These are phyloP conservation scores for Cyberlindnera japonica DNA, from an alignment of 805 yeast genomes.

Conservation along the genomic window DNA sequence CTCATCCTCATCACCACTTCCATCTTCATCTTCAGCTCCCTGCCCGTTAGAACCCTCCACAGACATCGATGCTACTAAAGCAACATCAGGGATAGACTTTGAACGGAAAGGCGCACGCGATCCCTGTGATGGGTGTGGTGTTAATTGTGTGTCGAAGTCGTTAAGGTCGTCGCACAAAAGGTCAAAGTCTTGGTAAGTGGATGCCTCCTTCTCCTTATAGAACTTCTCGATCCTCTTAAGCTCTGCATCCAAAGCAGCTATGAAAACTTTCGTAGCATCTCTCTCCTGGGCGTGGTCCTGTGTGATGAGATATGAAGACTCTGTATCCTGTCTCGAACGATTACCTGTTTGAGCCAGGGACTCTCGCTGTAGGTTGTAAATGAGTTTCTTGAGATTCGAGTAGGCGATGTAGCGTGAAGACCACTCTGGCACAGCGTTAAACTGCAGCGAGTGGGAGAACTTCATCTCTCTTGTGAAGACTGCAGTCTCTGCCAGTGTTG, in stretches of 20 bases:
- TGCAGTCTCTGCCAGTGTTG: no score
- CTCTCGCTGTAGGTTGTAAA: slow-evolving; percentile 78
- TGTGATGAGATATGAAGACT: slow-evolving; percentile 29
- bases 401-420: slow-evolving; percentile 87
- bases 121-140: slow-evolving; percentile 3
- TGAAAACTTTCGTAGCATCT: slow-evolving; percentile 58
- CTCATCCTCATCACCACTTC: slow-evolving; percentile 32
- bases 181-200: slow-evolving; percentile 49
- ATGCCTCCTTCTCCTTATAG: slow-evolving; percentile 63
- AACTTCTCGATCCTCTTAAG: slow-evolving; percentile 72
- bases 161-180: slow-evolving; percentile 58
- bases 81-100: slow-evolving; percentile 18
- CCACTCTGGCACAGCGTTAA: slow-evolving; percentile 99
- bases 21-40: slow-evolving; percentile 13
- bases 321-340: slow-evolving; percentile 15
- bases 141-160: slow-evolving; percentile 44
- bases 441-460: slow-evolving; percentile 91
- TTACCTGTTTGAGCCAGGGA: slow-evolving; percentile 23
- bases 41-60: no score
- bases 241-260: slow-evolving; percentile 73
- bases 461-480: slow-evolving; percentile 58
- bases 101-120: slow-evolving; percentile 11
- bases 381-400: slow-evolving; percentile 78
- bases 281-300: slow-evolving; percentile 31
- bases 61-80: no score